Percentiles rank a stretch among this genome's conserved stretches.
phyloP scores from a whole-genome alignment of 176 grass and related monocot species.

The Carex myosuroides region DNA sequence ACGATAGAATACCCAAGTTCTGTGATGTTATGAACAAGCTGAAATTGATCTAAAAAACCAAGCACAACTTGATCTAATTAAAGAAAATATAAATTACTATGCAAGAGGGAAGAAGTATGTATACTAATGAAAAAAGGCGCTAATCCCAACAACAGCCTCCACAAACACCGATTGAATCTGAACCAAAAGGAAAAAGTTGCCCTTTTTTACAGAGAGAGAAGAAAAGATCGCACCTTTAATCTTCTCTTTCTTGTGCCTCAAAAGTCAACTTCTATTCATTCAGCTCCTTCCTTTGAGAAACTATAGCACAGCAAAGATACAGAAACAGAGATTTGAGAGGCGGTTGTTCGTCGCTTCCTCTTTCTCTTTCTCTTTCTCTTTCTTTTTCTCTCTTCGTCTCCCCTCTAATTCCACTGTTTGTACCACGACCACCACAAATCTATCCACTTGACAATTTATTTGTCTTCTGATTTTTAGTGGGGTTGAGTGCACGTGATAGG shows the following conservation, averaged over 20 bases:
- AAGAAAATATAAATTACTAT: background rate
- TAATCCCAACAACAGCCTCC: background rate
- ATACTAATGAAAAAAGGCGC: background rate
- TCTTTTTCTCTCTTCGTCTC: background rate
- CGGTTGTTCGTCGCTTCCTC: background rate
- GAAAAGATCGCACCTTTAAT: background rate
- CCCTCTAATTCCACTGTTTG: background rate
- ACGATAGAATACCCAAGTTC: background rate
- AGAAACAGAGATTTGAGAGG: background rate
- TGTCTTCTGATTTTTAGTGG: background rate
- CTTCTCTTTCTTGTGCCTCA: background rate
- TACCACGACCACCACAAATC: background rate
- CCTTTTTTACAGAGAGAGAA: background rate
- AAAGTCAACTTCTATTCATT: background rate
- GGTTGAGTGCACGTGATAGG: constrained; percentile 19
- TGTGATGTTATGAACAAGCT: background rate
- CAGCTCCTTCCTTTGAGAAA: background rate
- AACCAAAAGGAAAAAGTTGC: background rate
- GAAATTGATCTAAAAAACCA: background rate
- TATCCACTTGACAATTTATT: constrained; percentile 17
- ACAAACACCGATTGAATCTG: background rate
- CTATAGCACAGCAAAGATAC: background rate
- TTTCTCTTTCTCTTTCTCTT: background rate
- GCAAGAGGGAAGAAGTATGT: background rate
- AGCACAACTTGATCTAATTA: background rate